phyloP scores from a whole-genome alignment of 2,329 filamentous ascomycete genomes.

The Didymella pomorum region DNA sequence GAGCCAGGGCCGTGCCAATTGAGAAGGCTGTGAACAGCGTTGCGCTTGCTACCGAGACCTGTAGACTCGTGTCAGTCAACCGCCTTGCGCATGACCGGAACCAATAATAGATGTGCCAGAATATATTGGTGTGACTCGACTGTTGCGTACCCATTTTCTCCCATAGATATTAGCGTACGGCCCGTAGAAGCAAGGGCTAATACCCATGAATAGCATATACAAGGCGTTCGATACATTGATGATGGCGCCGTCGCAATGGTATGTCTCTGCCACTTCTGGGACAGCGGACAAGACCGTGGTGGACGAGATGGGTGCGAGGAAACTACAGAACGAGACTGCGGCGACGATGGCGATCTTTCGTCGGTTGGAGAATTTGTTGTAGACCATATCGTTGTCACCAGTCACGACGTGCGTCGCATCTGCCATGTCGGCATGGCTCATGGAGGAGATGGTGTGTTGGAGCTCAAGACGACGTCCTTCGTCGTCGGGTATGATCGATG shows the following conservation, averaged over 20 bases:
- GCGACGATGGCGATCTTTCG: slow-evolving; percentile 73
- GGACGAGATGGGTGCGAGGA: slow-evolving; percentile 77
- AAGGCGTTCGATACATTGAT: slow-evolving; percentile 78
- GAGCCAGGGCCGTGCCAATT: slow-evolving; percentile 75
- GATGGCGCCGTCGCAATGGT: slow-evolving; percentile 70
- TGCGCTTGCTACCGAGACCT: slow-evolving; percentile 68
- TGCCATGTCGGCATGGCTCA: slow-evolving; percentile 47
- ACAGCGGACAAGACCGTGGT: slow-evolving; percentile 77
- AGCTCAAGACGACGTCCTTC: slow-evolving; percentile 35
- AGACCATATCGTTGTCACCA: slow-evolving; percentile 61
- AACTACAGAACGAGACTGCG: slow-evolving; percentile 76
- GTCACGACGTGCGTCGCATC: slow-evolving; percentile 38
- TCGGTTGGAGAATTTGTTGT: slow-evolving; percentile 67
- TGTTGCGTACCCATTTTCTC: slow-evolving; percentile 56
- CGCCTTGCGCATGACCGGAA: neutral
- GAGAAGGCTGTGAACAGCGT: slow-evolving; percentile 72
- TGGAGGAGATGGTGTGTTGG: slow-evolving; percentile 42
- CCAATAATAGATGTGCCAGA: neutral
- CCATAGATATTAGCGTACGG: slow-evolving; percentile 66
- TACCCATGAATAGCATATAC: slow-evolving; percentile 78
- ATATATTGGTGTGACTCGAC: slow-evolving; percentile 6
- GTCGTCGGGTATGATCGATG: slow-evolving; percentile 39
- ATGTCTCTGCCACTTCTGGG: slow-evolving; percentile 74
- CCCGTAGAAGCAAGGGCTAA: slow-evolving; percentile 70
- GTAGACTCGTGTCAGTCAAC: slow-evolving; percentile 24